Base-by-base conservation (phyloP, 139 green algal species). In the Chlorella sp. region DNA sequence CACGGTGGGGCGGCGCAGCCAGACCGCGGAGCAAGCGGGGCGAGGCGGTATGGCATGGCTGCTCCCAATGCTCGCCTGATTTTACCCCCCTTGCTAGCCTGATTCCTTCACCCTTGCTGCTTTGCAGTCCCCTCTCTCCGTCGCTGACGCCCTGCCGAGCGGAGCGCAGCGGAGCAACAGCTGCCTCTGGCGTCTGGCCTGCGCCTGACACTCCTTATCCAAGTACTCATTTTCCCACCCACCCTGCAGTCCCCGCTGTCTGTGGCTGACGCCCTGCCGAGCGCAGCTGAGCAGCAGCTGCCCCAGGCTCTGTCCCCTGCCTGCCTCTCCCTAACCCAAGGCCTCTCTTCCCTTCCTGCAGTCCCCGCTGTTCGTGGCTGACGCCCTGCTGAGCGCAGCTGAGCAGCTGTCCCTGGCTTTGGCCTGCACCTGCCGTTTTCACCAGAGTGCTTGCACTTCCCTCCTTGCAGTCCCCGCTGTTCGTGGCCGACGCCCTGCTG, bases 281-380 rank as follows among this genome's bases (percentile, higher is more conserved):
- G 92, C 2, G 96, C 96, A 1, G 94, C 94, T 4, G 81, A 91
- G 57, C 76, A 90, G 64, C 91, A 95, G 90, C 88, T 99, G 53
- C 76, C 87, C 5, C 86, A 71, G 21, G 91, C 96, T 80, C 83
- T 90, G 60, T 81, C 90, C n/a, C n/a, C n/a, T n/a, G n/a, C n/a
- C n/a, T n/a, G n/a, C n/a, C n/a, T n/a, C n/a, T n/a, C 68, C 19
- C 19, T 76, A 12, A 24, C 19, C 24, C 21, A 19, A 76, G 21
- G 19, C 21, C n/a, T 19, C 19, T n/a, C 19, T 36, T 12, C 68
- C 68, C 68, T 76, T 7, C 5, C 32, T 82, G 77, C 36, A 98
- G 86, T 99, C 97, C 48, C 97, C 97, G 37, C 91, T 99, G 85
- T 96, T 92, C 82, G 95, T 99, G n/a, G 94, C 95, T 0, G 94